Evolutionary conservation across 2,329 filamentous ascomycete species (phyloP).

Genomic region (Penicillium palitans): DNA sequence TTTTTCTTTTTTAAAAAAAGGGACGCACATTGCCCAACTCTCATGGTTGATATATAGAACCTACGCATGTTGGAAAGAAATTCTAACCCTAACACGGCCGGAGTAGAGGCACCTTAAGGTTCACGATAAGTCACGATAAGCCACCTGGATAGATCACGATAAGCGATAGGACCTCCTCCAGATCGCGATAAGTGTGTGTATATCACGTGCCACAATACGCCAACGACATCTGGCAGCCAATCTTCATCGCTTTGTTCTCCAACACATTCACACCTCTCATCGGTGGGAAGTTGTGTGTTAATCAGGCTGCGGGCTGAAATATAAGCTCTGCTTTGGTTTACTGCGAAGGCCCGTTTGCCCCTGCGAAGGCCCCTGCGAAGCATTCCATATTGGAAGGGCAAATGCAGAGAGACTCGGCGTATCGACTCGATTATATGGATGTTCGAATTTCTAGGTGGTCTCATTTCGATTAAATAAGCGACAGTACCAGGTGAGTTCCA

Average conservation of each 20-base stretch:
- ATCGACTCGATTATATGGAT: not conserved
- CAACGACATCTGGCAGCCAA: not conserved
- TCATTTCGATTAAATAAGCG: not conserved
- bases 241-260: not conserved
- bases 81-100: too few relatives aligned
- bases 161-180: too few relatives aligned
- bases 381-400: not conserved
- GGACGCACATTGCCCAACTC: too few relatives aligned
- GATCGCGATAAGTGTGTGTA: not conserved
- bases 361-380: too few relatives aligned
- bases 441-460: not conserved
- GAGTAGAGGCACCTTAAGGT: too few relatives aligned
- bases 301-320: not conserved
- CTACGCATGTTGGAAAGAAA: too few relatives aligned
- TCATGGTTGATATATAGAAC: too few relatives aligned
- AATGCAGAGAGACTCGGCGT: not conserved
- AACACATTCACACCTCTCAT: not conserved
- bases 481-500: not conserved
- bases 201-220: constrained; percentile 2
- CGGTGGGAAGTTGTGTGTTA: not conserved
- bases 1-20: too few relatives aligned
- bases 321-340: not conserved
- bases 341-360: too few relatives aligned
- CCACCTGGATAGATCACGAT: too few relatives aligned
- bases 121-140: too few relatives aligned